phyloP scores from a whole-genome alignment of 495 filamentous ascomycete species.

The Bathelium albidoporum region DNA sequence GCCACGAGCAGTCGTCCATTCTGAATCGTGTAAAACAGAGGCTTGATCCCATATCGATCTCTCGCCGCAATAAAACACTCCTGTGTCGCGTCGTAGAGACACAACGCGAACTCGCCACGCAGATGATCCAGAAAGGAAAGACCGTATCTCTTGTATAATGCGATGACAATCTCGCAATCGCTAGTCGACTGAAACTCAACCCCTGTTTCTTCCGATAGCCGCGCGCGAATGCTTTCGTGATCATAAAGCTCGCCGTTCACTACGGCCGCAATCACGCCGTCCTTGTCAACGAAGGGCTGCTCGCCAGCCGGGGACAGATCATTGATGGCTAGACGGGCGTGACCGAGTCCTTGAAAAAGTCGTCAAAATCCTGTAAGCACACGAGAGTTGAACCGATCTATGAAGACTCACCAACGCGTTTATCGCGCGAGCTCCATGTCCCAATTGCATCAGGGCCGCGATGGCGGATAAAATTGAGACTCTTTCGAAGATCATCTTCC shows the following conservation, averaged over 20 bases:
- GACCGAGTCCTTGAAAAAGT: slow-evolving; percentile 32
- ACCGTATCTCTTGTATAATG: slow-evolving; percentile 41
- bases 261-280: slow-evolving; percentile 37
- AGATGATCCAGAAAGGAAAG: slow-evolving; percentile 36
- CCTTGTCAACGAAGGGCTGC: slow-evolving; percentile 39
- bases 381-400: not conserved
- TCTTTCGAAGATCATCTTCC: slow-evolving; percentile 17
- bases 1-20: slow-evolving; percentile 21
- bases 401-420: slow-evolving; percentile 26
- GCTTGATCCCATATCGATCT: slow-evolving; percentile 46
- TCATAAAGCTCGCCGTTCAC: slow-evolving; percentile 50
- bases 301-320: slow-evolving; percentile 37
- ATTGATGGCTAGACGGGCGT: slow-evolving; percentile 42
- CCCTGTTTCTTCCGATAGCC: slow-evolving; percentile 18
- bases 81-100: slow-evolving; percentile 36
- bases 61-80: slow-evolving; percentile 36
- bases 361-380: not conserved
- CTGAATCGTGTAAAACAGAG: slow-evolving; percentile 38
- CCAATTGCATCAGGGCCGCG: slow-evolving; percentile 40
- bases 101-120: slow-evolving; percentile 42
- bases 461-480: slow-evolving; percentile 35
- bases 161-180: slow-evolving; percentile 42
- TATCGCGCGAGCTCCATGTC: slow-evolving; percentile 37
- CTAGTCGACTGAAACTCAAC: slow-evolving; percentile 36
- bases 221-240: slow-evolving; percentile 32